Conservation (phyloP, 352 stramenopile species). For the Blastocystis sp. region DNA sequence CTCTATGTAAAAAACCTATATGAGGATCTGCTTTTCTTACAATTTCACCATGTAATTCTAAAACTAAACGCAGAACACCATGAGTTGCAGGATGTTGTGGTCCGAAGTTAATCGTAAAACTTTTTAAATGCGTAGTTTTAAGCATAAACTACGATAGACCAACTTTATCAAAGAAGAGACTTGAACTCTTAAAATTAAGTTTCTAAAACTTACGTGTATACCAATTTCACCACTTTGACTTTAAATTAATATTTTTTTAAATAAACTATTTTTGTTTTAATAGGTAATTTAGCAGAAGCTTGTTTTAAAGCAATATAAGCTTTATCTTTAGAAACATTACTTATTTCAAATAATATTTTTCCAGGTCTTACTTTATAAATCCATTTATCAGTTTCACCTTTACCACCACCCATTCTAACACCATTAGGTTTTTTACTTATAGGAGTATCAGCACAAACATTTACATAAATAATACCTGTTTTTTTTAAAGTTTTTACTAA, state of each 20-base stretch:
- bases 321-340: conserved; percentile 13
- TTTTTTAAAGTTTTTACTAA: conserved; percentile 24
- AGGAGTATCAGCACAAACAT: conserved; percentile 33
- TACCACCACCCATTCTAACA: conserved; percentile 25
- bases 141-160: conserved; percentile 37
- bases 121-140: conserved; percentile 42
- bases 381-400: conserved; percentile 20
- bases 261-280: conserved; percentile 37
- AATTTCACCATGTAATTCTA: conserved; percentile 47
- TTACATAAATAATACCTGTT: conserved; percentile 31
- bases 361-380: conserved; percentile 24
- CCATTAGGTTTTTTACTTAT: conserved; percentile 1
- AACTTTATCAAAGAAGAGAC: no score
- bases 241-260: conserved; percentile 32
- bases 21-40: conserved; percentile 45
- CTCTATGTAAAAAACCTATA: conserved; percentile 46
- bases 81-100: conserved; percentile 47
- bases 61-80: conserved; percentile 45
- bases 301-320: conserved; percentile 35
- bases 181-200: no score
- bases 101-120: conserved; percentile 51
- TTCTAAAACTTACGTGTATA: no score
- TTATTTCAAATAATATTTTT: conserved; percentile 31
- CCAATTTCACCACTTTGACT: no score
- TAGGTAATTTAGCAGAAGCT: conserved; percentile 25